Evolutionary conservation across 108 stramenopile genomes (phyloP).

Genomic region (Asterionellopsis glacialis): DNA sequence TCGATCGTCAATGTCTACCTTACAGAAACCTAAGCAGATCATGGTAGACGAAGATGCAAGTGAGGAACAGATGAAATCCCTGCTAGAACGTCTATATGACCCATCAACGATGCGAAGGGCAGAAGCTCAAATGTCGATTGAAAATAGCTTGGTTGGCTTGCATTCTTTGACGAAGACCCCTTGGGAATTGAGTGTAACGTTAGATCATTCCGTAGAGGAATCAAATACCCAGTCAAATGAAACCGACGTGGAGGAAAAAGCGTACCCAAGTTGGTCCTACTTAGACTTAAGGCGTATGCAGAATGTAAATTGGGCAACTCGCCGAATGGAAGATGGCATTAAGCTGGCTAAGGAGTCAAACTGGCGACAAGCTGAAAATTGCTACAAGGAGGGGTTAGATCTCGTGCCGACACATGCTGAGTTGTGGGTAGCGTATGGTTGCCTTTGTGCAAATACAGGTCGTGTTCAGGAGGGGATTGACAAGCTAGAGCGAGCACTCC

Average conservation of each 20-base stretch:
- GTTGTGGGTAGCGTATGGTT: slow-evolving; percentile 14
- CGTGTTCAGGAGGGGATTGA: background rate
- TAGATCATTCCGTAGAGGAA: background rate
- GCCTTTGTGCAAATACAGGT: slow-evolving; percentile 15
- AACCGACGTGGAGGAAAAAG: background rate
- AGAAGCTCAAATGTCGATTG: background rate
- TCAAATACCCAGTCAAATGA: background rate
- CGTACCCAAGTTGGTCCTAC: slow-evolving; percentile 11
- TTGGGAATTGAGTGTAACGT: background rate
- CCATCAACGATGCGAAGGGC: background rate
- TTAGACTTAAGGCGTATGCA: slow-evolving; percentile 13
- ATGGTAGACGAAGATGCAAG: background rate
- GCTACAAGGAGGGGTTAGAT: slow-evolving; percentile 14
- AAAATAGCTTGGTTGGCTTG: background rate
- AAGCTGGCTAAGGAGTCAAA: slow-evolving; percentile 4
- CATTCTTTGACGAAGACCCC: no score
- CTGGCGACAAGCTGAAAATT: slow-evolving; percentile 1
- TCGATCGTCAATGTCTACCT: no score
- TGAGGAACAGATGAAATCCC: background rate
- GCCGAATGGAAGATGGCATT: slow-evolving; percentile 7
- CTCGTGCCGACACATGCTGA: slow-evolving; percentile 9
- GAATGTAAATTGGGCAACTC: slow-evolving; percentile 3
- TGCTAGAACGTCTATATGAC: background rate
- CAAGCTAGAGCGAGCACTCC: slow-evolving; percentile 5
- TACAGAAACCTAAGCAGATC: no score